A percentile compares a stretch with the other conserved stretches of the same genome.
phyloP scores from a whole-genome alignment of 2,329 filamentous ascomycete genomes.

The Elsinoe ampelina region DNA sequence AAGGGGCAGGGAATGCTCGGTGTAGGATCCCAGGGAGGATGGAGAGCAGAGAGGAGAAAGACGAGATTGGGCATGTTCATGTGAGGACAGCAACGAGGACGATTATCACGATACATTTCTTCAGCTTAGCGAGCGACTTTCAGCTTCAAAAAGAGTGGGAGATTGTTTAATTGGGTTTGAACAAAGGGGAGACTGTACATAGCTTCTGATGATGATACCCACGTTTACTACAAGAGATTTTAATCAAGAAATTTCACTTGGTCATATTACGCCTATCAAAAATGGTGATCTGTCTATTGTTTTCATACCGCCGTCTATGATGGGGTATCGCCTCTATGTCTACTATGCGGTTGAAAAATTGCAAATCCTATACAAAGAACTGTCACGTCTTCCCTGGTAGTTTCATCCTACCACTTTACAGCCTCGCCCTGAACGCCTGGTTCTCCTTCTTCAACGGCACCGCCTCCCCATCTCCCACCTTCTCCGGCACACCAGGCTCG shows the following conservation, averaged over 20 bases:
- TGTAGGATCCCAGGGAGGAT: conserved; percentile 15
- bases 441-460: conserved; percentile 34
- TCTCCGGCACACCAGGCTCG: conserved; percentile 28
- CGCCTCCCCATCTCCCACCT: conserved; percentile 32
- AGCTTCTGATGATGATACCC: conserved; percentile 11
- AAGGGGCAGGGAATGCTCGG: conserved; percentile 14
- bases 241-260: conserved; percentile 2
- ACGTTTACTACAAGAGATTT: conserved; percentile 2
- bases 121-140: neutral
- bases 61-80: conserved; percentile 44
- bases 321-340: conserved; percentile 10
- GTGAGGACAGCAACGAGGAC: conserved; percentile 17
- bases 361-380: neutral
- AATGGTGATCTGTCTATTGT: no score
- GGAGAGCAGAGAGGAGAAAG: conserved; percentile 39
- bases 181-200: neutral
- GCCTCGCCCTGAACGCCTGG: conserved; percentile 29
- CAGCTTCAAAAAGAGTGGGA: conserved; percentile 2
- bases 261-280: neutral
- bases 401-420: conserved; percentile 23
- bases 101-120: neutral
- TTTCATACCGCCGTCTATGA: neutral
- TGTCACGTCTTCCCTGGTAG: neutral
- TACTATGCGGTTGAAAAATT: neutral
- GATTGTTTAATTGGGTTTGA: conserved; percentile 3